phyloP scores from a whole-genome alignment of 2,329 filamentous ascomycete genomes.

The Neofusicoccum sp. region DNA sequence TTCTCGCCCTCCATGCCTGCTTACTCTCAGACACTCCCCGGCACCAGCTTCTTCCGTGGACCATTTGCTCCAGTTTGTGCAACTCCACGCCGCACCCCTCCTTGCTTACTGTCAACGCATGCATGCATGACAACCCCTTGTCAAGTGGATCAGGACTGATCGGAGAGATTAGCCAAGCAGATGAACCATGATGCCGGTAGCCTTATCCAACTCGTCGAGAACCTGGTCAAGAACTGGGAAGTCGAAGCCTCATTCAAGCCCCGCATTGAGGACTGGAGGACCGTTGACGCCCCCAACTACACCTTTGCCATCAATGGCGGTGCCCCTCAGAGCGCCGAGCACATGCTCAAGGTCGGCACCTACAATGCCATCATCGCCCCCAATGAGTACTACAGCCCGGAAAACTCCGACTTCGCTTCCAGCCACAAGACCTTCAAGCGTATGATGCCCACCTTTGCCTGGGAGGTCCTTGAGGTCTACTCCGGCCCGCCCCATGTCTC shows the following conservation, averaged over 20 bases:
- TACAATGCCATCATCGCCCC: slow-evolving; percentile 66
- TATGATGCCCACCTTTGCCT: slow-evolving; percentile 72
- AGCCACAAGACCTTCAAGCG: slow-evolving; percentile 70
- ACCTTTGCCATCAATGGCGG: slow-evolving; percentile 64
- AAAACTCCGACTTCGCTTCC: slow-evolving; percentile 59
- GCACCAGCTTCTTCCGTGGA: not conserved
- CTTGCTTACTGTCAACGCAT: slow-evolving; percentile 10
- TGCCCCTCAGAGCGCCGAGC: slow-evolving; percentile 55
- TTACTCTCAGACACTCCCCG: not conserved
- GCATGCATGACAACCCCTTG: slow-evolving; percentile 12
- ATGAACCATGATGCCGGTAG: slow-evolving; percentile 56
- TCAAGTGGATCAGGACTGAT: slow-evolving; percentile 16
- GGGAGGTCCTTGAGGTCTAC: slow-evolving; percentile 69
- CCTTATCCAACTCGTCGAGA: slow-evolving; percentile 62
- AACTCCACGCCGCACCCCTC: not conserved
- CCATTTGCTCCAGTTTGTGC: not conserved
- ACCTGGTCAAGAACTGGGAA: slow-evolving; percentile 73
- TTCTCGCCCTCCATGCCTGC: not conserved
- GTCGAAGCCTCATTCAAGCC: slow-evolving; percentile 69
- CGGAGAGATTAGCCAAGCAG: slow-evolving; percentile 51
- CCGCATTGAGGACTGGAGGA: slow-evolving; percentile 61
- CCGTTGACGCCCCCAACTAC: slow-evolving; percentile 60
- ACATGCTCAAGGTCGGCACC: slow-evolving; percentile 67
- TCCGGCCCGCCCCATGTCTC: slow-evolving; percentile 61
- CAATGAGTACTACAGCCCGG: slow-evolving; percentile 64